Base-by-base conservation (phyloP, 805 yeast genomes). In the Candida pseudofarinosa region DNA sequence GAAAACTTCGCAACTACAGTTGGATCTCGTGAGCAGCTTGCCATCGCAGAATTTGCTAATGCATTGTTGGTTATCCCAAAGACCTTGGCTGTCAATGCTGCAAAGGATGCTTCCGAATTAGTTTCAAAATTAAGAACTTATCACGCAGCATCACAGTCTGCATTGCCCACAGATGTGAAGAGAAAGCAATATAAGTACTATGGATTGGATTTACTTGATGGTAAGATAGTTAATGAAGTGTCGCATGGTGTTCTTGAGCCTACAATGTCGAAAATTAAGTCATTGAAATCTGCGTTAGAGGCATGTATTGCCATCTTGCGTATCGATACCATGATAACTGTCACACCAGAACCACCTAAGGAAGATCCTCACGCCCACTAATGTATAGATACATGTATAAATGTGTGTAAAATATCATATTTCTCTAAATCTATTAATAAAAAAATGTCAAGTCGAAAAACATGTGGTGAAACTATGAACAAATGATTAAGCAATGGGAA, bases 1-100 rank as follows among this genome's bases (percentile, higher is more conserved):
- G 99, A 93, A 66, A 91, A 88, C 63, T 93, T 93, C 66, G 99
- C 99, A 39, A 93, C 98, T 6, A 89, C 98, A 1, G 91, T 93
- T 40, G 97, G 98, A 3, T 88, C 97, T 15, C 81, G 99, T 59
- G 99, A 93, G 66, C 99, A 93, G 65, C 77, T 93, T 57, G 98
- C 99, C 14, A 93, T 93, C 69, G 95, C 97, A 1, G 99, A 91
- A 69, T 93, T 93, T 73, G 97, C 99, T 31, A 77, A 77, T 50
- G 90, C 97, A 1, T 72, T 93, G 53, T 75, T 93, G 44, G 77
- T 89, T 15, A 91, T 93, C 53, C 99, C 99, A 63, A 93, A 91
- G 77, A 93, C 98, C 1, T 71, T 93, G 55, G 97, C 98, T 2
- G 89, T 87, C 30, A 93, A 93, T 60, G 99, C 99, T 6, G 99